These are phyloP conservation scores for Emergomyces orientalis DNA, from an alignment of 2,329 filamentous ascomycete species.

Conservation along the genomic window DNA sequence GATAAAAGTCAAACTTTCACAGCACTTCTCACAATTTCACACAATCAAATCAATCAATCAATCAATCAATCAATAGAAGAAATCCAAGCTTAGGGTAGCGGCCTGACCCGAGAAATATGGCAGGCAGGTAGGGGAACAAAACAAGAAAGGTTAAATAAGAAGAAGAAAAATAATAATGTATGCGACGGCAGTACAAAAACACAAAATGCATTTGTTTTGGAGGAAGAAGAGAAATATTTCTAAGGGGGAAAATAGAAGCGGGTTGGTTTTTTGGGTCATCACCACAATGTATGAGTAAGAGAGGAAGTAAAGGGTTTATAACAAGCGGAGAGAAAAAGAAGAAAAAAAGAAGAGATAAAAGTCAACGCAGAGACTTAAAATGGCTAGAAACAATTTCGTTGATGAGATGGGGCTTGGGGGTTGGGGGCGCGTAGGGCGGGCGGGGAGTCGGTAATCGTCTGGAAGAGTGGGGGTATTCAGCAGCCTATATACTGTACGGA, in stretches of 20 bases:
- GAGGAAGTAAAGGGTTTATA: background rate
- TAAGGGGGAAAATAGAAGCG: too few species aligned
- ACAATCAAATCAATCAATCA: background rate
- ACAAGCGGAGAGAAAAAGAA: background rate
- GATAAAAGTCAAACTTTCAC: too few species aligned
- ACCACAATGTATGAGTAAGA: too few species aligned
- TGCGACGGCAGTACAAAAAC: background rate
- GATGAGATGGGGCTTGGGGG: background rate
- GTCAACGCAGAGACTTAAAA: too few species aligned
- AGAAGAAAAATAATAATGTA: background rate
- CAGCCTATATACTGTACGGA: background rate
- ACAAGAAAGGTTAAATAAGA: background rate
- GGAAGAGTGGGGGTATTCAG: background rate
- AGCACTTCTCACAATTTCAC: background rate
- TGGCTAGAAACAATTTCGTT: background rate
- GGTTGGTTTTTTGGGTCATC: too few species aligned
- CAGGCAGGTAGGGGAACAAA: background rate
- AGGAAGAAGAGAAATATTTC: background rate
- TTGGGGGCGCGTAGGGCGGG: background rate
- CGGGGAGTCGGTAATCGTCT: background rate
- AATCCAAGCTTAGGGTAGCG: background rate
- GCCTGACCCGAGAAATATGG: background rate
- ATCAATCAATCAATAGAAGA: background rate
- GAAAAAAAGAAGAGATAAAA: background rate
- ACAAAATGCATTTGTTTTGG: background rate